Evolutionary conservation across 176 grass and related monocot species (phyloP), one percentile per base, ranked within the genome.

Genomic region (Bothriochloa decipiens): DNA sequence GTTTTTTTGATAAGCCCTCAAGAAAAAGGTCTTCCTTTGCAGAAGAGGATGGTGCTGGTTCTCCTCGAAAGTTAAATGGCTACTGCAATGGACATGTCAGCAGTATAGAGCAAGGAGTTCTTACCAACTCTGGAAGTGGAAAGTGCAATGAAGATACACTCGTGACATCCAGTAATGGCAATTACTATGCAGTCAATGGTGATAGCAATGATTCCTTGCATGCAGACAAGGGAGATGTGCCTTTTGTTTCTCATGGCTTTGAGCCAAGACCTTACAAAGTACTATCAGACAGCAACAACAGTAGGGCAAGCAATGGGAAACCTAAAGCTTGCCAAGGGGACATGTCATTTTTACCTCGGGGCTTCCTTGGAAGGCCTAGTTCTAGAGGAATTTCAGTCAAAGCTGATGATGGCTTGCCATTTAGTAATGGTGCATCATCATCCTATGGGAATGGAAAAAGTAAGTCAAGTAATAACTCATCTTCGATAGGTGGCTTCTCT

Each of bases 1-100:
- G 96, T 88, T 89, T 94, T 45, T 74, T 94, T 50, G 78, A 99
- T 66, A 91, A 85, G 20, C 81, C 84, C 27, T 81, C 86, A 47
- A 86, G 65, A 70, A 70, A 86, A 55, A 96, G 90, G 63, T 67
- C 89, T 76, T 72, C 77, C 17, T 85, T 65, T 67, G 20, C 26
- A 52, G 81, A 78, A 82, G 80, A 86, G 72, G 72, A 25, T 28
- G 77, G 32, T 64, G 37, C 74, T 83, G 77, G 77, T 81, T 68
- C 65, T 61, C 70, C 76, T 52, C 63, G 23, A 47, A 83, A 90
- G 45, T 22, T 69, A 78, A 87, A 90, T 86, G 83, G 87, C 55
- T 57, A 88, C 62, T 87, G 73, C 53, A 91, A 88, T 52, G 87
- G 83, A 42, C 40, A 76, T 71, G 55, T 84, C 49, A 77, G 68